Evolutionary conservation across 805 yeast species (phyloP).

Genomic region (Blastobotrys peoriensis): DNA sequence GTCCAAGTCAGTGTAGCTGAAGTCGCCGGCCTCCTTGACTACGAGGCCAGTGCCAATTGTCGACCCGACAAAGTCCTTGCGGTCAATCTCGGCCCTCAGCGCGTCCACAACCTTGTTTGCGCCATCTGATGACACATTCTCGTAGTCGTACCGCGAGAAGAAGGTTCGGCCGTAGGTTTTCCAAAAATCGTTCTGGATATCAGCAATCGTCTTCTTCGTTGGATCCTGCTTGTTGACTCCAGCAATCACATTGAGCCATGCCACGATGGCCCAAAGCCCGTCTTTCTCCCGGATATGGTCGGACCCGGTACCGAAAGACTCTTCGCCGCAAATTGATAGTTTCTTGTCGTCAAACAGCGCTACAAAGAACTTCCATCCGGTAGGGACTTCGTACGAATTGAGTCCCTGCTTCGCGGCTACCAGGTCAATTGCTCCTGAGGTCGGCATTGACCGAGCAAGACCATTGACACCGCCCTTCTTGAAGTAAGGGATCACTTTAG

Average conservation of each 20-base stretch:
- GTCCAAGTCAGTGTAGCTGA: conserved; percentile 88
- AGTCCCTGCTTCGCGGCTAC: conserved; percentile 78
- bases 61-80: conserved; percentile 44
- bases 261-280: conserved; percentile 95
- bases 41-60: conserved; percentile 44
- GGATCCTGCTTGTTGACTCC: conserved; percentile 56
- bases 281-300: conserved; percentile 97
- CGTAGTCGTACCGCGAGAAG: conserved; percentile 93
- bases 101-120: conserved; percentile 62
- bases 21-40: conserved; percentile 77
- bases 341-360: conserved; percentile 89
- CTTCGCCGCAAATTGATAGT: conserved; percentile 96
- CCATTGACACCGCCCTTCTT: conserved; percentile 80
- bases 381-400: conserved; percentile 87
- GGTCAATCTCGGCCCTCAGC: conserved; percentile 38
- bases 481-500: conserved; percentile 89
- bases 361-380: conserved; percentile 99
- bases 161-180: conserved; percentile 89
- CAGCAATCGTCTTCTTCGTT: conserved; percentile 65
- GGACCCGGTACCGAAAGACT: conserved; percentile 96
- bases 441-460: conserved; percentile 96
- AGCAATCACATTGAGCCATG: conserved; percentile 95
- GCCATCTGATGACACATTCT: conserved; percentile 68
- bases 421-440: conserved; percentile 86
- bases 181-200: conserved; percentile 86